These are phyloP conservation scores for Kurtzmaniella quercitrusa DNA, from an alignment of 1,139 yeast species.

Conservation along the genomic window DNA sequence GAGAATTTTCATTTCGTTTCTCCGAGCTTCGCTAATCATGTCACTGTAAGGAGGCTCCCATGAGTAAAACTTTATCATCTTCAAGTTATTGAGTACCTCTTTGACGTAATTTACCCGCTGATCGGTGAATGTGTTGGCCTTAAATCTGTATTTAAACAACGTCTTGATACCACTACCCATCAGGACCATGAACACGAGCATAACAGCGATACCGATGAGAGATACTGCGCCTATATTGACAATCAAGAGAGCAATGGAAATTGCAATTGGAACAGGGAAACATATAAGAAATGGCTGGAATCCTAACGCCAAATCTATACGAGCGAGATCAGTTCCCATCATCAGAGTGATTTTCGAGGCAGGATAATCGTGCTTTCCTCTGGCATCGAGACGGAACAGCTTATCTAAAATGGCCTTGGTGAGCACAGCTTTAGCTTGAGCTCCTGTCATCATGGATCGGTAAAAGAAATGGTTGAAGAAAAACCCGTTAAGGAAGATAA, in stretches of 20 bases:
- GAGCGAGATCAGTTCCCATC: conserved; percentile 34
- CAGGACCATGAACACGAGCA: conserved; percentile 21
- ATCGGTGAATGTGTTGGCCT: conserved; percentile 30
- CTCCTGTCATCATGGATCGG: conserved; percentile 46
- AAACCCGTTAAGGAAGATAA: conserved; percentile 19
- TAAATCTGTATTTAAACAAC: conserved; percentile 23
- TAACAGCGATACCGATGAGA: conserved; percentile 31
- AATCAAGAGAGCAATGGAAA: conserved; percentile 29
- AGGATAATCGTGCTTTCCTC: conserved; percentile 56
- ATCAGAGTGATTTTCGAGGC: conserved; percentile 63
- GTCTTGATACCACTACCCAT: conserved; percentile 21
- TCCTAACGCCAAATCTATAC: conserved; percentile 33
- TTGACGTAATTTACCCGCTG: conserved; percentile 28
- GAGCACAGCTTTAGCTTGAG: conserved; percentile 60
- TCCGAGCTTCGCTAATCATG: conserved; percentile 43
- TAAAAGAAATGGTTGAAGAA: conserved; percentile 28
- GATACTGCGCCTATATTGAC: conserved; percentile 33
- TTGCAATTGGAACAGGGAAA: conserved; percentile 27
- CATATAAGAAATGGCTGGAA: conserved; percentile 26
- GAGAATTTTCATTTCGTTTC: conserved; percentile 45
- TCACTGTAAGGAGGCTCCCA: conserved; percentile 66
- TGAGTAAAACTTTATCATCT: conserved; percentile 41
- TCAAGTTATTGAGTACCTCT: conserved; percentile 33
- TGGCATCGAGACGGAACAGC: conserved; percentile 57
- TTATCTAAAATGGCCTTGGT: conserved; percentile 66